These are phyloP conservation scores for Ambrosiella beaveri DNA, from an alignment of 2,329 filamentous ascomycete genomes.

Conservation along the genomic window DNA sequence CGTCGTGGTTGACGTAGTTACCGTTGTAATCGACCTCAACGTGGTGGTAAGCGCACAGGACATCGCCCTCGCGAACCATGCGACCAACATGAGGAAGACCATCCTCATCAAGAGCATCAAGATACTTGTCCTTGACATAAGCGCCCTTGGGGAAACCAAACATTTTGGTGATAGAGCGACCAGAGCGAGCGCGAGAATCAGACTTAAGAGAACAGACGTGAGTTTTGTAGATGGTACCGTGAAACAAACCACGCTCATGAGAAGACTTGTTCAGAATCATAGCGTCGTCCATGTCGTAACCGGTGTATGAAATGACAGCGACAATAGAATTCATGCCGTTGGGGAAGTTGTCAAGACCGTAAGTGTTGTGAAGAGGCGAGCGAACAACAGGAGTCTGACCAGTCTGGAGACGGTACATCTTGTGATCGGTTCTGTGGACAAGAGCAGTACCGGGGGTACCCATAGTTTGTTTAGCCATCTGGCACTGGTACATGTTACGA, in stretches of 20 bases:
- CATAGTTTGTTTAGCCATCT: slow-evolving; percentile 99
- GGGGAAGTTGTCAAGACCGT: slow-evolving; percentile 94
- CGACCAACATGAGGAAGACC: slow-evolving; percentile 70
- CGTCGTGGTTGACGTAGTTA: slow-evolving; percentile 70
- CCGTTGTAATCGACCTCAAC: slow-evolving; percentile 66
- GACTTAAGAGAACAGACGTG: slow-evolving; percentile 81
- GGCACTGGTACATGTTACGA: slow-evolving; percentile 97
- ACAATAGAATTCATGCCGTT: slow-evolving; percentile 93
- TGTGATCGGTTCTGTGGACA: slow-evolving; percentile 86
- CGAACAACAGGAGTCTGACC: slow-evolving; percentile 90
- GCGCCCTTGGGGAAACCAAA: slow-evolving; percentile 80
- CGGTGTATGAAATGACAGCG: slow-evolving; percentile 95
- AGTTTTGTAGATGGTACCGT: slow-evolving; percentile 95
- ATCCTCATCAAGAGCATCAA: slow-evolving; percentile 65
- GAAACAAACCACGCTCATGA: slow-evolving; percentile 86
- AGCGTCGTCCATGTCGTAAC: slow-evolving; percentile 99
- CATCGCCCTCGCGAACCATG: slow-evolving; percentile 61
- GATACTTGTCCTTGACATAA: slow-evolving; percentile 51
- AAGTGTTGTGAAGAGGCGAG: slow-evolving; percentile 82
- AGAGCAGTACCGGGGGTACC: slow-evolving; percentile 80
- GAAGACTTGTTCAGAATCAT: slow-evolving; percentile 99
- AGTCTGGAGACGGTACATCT: slow-evolving; percentile 84
- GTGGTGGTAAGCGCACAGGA: slow-evolving; percentile 77
- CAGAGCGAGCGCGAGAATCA: slow-evolving; percentile 48
- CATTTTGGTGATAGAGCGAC: slow-evolving; percentile 56